These are phyloP conservation scores for Kodamaea sp. DNA, from an alignment of 1,139 yeast species.

Conservation along the genomic window DNA sequence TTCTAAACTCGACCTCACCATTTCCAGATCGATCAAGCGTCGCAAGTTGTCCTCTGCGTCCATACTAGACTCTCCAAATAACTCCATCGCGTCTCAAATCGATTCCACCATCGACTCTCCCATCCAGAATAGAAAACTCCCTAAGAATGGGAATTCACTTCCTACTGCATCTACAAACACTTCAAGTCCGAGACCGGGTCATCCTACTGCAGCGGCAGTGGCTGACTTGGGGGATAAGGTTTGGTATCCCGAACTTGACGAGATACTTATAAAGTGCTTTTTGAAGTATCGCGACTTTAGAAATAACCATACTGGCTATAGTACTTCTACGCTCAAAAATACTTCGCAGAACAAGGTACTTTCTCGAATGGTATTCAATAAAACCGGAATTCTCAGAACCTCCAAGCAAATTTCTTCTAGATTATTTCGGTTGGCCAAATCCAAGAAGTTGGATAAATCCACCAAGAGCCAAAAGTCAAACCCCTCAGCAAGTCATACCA, in stretches of 20 bases:
- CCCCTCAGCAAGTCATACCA: conserved; percentile 5
- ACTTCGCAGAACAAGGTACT: conserved; percentile 44
- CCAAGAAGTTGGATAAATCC: conserved; percentile 18
- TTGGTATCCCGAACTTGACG: conserved; percentile 43
- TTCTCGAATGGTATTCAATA: conserved; percentile 43
- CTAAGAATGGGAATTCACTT: not conserved
- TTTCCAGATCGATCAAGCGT: conserved; percentile 12
- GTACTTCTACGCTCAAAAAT: conserved; percentile 27
- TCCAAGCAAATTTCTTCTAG: conserved; percentile 44
- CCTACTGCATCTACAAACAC: conserved; percentile 2
- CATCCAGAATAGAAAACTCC: conserved; percentile 15
- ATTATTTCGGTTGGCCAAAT: conserved; percentile 20
- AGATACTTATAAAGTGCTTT: conserved; percentile 36
- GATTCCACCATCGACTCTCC: conserved; percentile 42
- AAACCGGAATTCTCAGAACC: conserved; percentile 38
- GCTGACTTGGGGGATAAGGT: conserved; percentile 22
- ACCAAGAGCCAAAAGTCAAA: conserved; percentile 12
- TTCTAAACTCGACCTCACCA: conserved; percentile 8
- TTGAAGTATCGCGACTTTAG: conserved; percentile 38
- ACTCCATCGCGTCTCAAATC: conserved; percentile 40
- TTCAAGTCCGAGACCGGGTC: conserved; percentile 6
- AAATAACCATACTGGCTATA: conserved; percentile 26
- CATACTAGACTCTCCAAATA: conserved; percentile 35
- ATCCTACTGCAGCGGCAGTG: conserved; percentile 8
- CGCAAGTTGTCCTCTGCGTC: conserved; percentile 12